Evolutionary conservation across 225 moss, liverwort and hornwort species (phyloP).

Genomic region (Sphagnum contortum): DNA sequence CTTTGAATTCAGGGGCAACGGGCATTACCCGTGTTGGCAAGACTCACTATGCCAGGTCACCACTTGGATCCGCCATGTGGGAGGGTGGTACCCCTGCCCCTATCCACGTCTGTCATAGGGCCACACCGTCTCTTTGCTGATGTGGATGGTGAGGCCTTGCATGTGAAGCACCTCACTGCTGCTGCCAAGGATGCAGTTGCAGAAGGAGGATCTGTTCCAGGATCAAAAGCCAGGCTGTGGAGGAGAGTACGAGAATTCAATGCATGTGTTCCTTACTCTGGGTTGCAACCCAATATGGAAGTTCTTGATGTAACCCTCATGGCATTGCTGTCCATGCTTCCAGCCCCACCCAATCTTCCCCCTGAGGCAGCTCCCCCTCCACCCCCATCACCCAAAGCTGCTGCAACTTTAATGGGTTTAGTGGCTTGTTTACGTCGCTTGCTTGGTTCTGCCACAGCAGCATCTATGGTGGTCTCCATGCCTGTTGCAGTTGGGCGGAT

Average conservation of each 20-base stretch:
- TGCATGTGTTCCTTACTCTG: conserved; percentile 77
- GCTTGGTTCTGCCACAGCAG: conserved; percentile 70
- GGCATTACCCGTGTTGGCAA: conserved; percentile 69
- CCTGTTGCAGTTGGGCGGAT: conserved; percentile 69
- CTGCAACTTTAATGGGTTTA: conserved; percentile 80
- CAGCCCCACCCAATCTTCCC: conserved; percentile 58
- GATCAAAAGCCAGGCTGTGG: conserved; percentile 90
- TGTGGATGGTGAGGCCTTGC: conserved; percentile 82
- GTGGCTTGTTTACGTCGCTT: conserved; percentile 76
- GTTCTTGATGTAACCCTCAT: conserved; percentile 69
- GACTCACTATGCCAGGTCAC: conserved; percentile 81
- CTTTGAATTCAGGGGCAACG: conserved; percentile 56
- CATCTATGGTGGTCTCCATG: conserved; percentile 74
- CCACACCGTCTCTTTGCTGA: conserved; percentile 84
- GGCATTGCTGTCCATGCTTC: conserved; percentile 84
- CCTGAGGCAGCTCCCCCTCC: conserved; percentile 81
- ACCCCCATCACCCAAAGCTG: conserved; percentile 84
- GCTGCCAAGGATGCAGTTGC: conserved; percentile 93
- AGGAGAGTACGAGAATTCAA: conserved; percentile 86
- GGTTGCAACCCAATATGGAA: conserved; percentile 70
- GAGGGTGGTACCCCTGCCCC: conserved; percentile 55
- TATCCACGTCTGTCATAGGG: conserved; percentile 43
- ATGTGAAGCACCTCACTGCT: conserved; percentile 79
- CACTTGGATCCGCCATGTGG: conserved; percentile 81
- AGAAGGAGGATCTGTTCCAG: conserved; percentile 73